Base-by-base conservation (phyloP, 495 filamentous ascomycete genomes). In the Amorphotheca resinae region DNA sequence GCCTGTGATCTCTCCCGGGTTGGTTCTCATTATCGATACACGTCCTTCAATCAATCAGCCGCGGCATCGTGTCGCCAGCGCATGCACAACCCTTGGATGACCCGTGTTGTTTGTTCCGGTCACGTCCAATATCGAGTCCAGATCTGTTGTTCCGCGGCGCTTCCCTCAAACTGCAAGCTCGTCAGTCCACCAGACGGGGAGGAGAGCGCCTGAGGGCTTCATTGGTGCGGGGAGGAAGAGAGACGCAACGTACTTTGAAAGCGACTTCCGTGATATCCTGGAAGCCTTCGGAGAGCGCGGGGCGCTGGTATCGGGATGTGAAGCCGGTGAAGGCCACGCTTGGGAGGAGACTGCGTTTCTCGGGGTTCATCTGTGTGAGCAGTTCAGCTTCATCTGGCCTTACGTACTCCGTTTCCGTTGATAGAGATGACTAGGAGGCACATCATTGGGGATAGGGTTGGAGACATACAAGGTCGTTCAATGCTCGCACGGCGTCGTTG, bases 401-500 rank as follows among this genome's bases (percentile, higher is more conserved):
- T 34, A 23, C 25, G 15, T 12, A 18, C 32, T 23, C 28, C 9
- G 20, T 28, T 9, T 39, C 38, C 14, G 41, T 18, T n/a, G 18
- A 20, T 38, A 20, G 12, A 9, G 35, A 22, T 22, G n/a, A n/a
- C 33, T 8, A 20, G 9, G 14, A 18, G 11, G 2, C n/a, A 36
- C 9, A 36, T 14, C 9, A 14, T 36, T 14, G n/a, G 1, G 47
- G 53, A 56, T 16, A 12, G 9, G 23, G 12, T 16, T 9, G 18
- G 26, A 11, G n/a, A 51, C 46, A 51, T 44, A 72, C 59, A 21
- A 52, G 42, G 20, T 68, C 64, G 48, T 84, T 86, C 39, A 89
- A 63, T 0, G 85, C 77, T 50, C 91, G 73, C 22, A 93, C 86
- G 0, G 77, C 76, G 55, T 91, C 82, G 55, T 98, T 96, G 61